Base-by-base conservation (phyloP, 163 green algal species). In the Coccomyxa subellipsoidea region DNA sequence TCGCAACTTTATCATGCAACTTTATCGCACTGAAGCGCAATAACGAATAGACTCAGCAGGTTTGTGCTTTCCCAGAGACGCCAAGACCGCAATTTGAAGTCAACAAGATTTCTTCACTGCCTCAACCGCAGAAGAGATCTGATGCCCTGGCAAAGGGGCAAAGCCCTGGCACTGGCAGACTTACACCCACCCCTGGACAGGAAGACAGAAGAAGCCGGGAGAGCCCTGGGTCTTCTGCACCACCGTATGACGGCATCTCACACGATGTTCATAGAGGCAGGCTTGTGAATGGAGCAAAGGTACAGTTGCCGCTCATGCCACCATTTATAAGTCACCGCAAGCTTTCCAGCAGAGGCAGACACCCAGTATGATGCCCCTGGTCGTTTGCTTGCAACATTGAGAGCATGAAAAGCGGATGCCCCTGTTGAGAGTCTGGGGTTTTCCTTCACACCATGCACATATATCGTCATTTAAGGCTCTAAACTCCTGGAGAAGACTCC, bases 381-480 rank as follows among this genome's bases (percentile, higher is more conserved):
- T 73, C 66, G n/a, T 36, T 34, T 32, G 66, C n/a, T 34, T 73
- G 66, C 66, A 73, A 73, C 4, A 73, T 32, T 8, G 32, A 36
- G 66, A 73, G 66, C 66, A 73, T 73, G 27, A 18, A 34, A 73
- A 73, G 66, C 66, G 66, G 66, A 34, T 73, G 66, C 66, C n/a
- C 66, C 27, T 36, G 47, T 73, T 34, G 27, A 18, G 18, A 36
- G 66, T 73, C 29, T 73, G 21, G 66, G n/a, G 66, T 32, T n/a
- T 36, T 34, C 66, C 66, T 73, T 73, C 66, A 23, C 66, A 73
- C 18, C 29, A 23, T 73, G 66, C 66, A 36, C 29, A 73, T 23
- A 73, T 72, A 8, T 35, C 47, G n/a, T n/a, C n/a, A n/a, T n/a
- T n/a, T n/a, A n/a, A n/a, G n/a, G n/a, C n/a, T n/a, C n/a, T n/a